Evolutionary conservation across 345 rosid species (phyloP), one percentile per base, ranked within the genome.

Genomic region (Barbarea vulgaris): DNA sequence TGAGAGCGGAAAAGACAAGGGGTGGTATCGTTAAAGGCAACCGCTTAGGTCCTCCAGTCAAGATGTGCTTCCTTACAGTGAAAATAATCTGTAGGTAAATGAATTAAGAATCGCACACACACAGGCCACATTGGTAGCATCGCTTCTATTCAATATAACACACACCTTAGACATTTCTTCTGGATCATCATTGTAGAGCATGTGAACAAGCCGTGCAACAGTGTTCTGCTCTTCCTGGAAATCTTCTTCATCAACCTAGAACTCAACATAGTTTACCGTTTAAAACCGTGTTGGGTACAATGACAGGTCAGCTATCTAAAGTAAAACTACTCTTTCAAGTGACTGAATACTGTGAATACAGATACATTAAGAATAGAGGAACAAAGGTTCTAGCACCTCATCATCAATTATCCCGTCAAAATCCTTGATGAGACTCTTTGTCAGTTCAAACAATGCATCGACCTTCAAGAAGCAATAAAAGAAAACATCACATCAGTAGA

Each of bases 191-290:
- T 76, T 91, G 75, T 84, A 77, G 66, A 91, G 79, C 90, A 88
- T 85, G 82, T 89, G 95, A 82, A 92, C 83, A 50, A 94, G 89
- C 62, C 97, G 91, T 65, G 97, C 91, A 71, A 94, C 96, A 75
- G 90, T 82, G 76, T 86, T 91, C 83, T 94, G 98, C 85, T 94
- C 97, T 82, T 94, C 97, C 84, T 87, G 88, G 75, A 94, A 94
- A 81, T 94, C 98, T 75, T 94, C 97, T 85, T 90, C 98, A 83
- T 91, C 97, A 69, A 88, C 73, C 97, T 94, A 81, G 31, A 70
- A 48, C 14, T 44, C 56, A n/a, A 47, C 36, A 68, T 72, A 71
- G 47, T 21, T 33, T 48, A 31, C 57, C 57, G 1, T 52, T 56
- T 44, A 68, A 69, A 25, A 48, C 56, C 11, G 42, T 68, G 46